phyloP scores from a whole-genome alignment of 306 rosid species.

The Quercus agrifolia region DNA sequence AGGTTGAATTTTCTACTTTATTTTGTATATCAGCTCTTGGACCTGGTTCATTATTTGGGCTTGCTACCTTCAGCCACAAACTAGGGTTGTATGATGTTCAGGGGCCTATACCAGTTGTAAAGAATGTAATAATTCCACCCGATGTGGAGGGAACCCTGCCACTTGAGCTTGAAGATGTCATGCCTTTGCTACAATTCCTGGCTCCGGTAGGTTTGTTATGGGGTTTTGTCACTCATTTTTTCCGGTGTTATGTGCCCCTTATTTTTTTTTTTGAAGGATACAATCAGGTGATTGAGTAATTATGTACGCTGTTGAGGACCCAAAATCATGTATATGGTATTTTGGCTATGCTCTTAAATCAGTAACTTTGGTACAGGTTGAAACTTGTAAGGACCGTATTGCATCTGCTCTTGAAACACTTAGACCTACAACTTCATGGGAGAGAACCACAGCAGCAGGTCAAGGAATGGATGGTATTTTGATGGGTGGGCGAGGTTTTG shows the following conservation, averaged over 20 bases:
- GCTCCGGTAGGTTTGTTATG: slow-evolving; percentile 77
- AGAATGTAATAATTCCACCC: slow-evolving; percentile 85
- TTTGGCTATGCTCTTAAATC: slow-evolving; percentile 18
- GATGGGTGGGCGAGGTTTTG: slow-evolving; percentile 96
- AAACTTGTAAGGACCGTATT: slow-evolving; percentile 87
- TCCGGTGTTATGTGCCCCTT: background rate
- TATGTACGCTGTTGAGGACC: background rate
- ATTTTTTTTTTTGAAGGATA: slow-evolving; percentile 2
- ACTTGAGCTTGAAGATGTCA: slow-evolving; percentile 88
- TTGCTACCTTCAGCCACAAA: slow-evolving; percentile 97
- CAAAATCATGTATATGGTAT: background rate
- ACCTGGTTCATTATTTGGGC: slow-evolving; percentile 97
- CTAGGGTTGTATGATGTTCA: slow-evolving; percentile 91
- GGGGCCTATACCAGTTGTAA: slow-evolving; percentile 88
- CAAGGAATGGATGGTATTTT: slow-evolving; percentile 87
- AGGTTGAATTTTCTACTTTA: background rate
- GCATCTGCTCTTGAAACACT: slow-evolving; percentile 92
- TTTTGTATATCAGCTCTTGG: slow-evolving; percentile 63
- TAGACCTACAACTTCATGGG: slow-evolving; percentile 97
- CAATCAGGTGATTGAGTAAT: background rate
- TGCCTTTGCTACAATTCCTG: slow-evolving; percentile 92
- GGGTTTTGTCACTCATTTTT: background rate
- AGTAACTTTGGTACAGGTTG: slow-evolving; percentile 58
- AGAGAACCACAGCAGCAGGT: slow-evolving; percentile 86
- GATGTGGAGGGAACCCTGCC: slow-evolving; percentile 72